Conservation (phyloP, 345 rosid species). For the Trapa incisa region DNA sequence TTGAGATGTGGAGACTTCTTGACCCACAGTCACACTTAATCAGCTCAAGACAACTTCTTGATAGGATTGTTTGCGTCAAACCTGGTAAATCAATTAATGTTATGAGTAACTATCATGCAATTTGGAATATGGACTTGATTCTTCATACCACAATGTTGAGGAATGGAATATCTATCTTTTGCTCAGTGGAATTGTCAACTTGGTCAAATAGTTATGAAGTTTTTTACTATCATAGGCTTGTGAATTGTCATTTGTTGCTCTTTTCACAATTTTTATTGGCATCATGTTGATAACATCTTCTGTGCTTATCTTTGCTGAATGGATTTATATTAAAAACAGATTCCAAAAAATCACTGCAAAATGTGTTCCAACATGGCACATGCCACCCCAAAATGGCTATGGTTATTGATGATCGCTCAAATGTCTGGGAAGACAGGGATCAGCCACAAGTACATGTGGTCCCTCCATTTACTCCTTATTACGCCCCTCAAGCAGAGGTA, state of each 20-base stretch:
- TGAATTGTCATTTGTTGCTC: neutral
- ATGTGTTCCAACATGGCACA: conserved; percentile 70
- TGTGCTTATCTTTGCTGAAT: neutral
- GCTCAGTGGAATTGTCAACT: neutral
- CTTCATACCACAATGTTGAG: neutral
- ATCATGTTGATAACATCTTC: neutral
- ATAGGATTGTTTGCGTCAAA: conserved; percentile 89
- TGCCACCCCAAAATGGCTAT: conserved; percentile 99
- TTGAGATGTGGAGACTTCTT: conserved; percentile 99
- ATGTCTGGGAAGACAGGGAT: conserved; percentile 99
- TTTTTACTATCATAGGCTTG: neutral
- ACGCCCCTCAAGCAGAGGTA: conserved; percentile 99
- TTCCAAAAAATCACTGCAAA: conserved; percentile 67
- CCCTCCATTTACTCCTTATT: conserved; percentile 82
- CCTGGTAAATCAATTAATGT: conserved; percentile 39
- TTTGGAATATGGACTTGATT: neutral
- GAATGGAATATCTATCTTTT: neutral
- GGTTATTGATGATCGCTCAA: conserved; percentile 94
- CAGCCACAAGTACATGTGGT: conserved; percentile 97
- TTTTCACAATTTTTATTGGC: neutral
- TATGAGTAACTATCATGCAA: conserved; percentile 5
- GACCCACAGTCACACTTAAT: conserved; percentile 83
- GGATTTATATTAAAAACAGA: conserved; percentile 26
- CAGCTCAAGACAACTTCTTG: conserved; percentile 52
- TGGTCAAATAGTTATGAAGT: neutral